Base-by-base conservation (phyloP, 257 asterid genomes). In the Penstemon davidsonii region DNA sequence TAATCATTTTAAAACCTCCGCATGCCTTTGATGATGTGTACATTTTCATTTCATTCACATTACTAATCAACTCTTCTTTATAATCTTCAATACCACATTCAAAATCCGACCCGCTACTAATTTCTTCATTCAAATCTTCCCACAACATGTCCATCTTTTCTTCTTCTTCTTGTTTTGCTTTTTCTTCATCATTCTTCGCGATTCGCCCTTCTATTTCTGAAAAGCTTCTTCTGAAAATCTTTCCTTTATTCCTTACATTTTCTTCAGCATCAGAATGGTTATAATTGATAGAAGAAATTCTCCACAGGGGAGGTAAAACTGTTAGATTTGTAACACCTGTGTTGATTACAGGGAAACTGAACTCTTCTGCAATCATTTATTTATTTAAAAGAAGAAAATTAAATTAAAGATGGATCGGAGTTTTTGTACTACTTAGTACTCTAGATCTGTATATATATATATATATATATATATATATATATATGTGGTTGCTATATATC, bases 61-160 rank as follows among this genome's bases (percentile, higher is more conserved):
- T 46, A 18, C 5, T 52, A 11, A 5, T 44, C 7, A 45, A 10
- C 40, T 43, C 69, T 45, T 66, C 45, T 58, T 33, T 53, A 8
- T 6, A 0, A 42, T 18, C 47, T 40, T 38, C n/a, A n/a, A 33
- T 11, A 12, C 1, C 5, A 4, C 11, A 42, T 67, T n/a, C 68
- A 45, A 44, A 56, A 18, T 59, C 69, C 4, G 53, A 59, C 3
- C 4, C 12, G 9, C 39, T 4, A 37, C 38, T 6, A 18, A 41
- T 47, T 15, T 75, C 78, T 0, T 78, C 78, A 65, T 84, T 84
- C 66, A 84, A 79, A 73, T 81, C 84, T 70, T 84, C 84, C 86
- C 88, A 84, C 65, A 84, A 65, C 74, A 74, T 50, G 56, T 84
- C 88, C 88, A 84, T 84, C 80, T 70, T 73, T 76, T 83, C 82